Evolutionary conservation across 768 basidiomycete genomes (phyloP).

Genomic region (Lactarius sp.): DNA sequence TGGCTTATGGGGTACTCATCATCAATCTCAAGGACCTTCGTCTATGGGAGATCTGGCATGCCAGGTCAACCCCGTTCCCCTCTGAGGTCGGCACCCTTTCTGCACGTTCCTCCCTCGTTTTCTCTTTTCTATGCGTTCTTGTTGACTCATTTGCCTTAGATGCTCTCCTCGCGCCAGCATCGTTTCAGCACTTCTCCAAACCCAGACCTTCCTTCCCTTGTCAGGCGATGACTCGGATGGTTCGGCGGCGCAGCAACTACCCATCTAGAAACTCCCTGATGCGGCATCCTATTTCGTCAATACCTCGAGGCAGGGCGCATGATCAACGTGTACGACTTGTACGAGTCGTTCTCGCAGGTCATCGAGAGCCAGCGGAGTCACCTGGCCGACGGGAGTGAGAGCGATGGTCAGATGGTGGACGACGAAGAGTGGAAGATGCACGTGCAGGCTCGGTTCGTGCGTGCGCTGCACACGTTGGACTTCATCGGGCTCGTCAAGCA

Average conservation of each 20-base stretch:
- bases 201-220: conserved; percentile 42
- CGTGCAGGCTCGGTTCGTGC: conserved; percentile 73
- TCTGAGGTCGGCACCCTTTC: conserved; percentile 47
- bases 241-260: background rate
- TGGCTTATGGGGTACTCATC: conserved; percentile 42
- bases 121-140: no score
- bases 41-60: conserved; percentile 75
- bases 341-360: conserved; percentile 64
- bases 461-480: conserved; percentile 78
- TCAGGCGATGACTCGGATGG: background rate
- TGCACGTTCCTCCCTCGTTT: background rate
- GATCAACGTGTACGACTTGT: conserved; percentile 90
- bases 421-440: conserved; percentile 56
- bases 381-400: conserved; percentile 19
- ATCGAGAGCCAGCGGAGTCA: conserved; percentile 52
- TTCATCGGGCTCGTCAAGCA: conserved; percentile 77
- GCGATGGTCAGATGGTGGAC: conserved; percentile 30
- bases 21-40: conserved; percentile 44
- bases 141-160: conserved; percentile 33
- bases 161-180: conserved; percentile 55
- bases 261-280: conserved; percentile 59
- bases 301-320: conserved; percentile 76
- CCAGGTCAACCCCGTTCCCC: conserved; percentile 57
- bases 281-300: conserved; percentile 67
- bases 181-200: conserved; percentile 55